phyloP scores from a whole-genome alignment of 73 alveolate genomes.

The Blepharisma japonicum region DNA sequence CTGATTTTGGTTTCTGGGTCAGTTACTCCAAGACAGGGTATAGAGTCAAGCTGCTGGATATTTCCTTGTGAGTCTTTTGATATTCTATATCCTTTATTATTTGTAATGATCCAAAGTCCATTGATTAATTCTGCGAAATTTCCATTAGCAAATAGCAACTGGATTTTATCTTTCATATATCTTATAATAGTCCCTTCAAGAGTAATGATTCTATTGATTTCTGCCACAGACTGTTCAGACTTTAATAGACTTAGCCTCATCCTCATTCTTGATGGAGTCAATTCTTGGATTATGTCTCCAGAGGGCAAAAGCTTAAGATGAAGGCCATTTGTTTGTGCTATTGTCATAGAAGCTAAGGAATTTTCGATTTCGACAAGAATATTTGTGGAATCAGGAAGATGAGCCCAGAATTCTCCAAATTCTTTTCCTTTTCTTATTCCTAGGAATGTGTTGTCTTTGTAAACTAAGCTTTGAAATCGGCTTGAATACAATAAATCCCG shows the following conservation, averaged over 20 bases:
- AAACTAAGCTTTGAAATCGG: not conserved
- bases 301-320: not conserved
- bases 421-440: not conserved
- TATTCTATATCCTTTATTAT: slow-evolving; percentile 58
- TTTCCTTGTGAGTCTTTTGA: slow-evolving; percentile 33
- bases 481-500: slow-evolving; percentile 4
- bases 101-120: slow-evolving; percentile 50
- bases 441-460: not conserved
- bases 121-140: slow-evolving; percentile 37
- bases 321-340: too few species aligned
- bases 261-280: not conserved
- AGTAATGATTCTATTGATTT: slow-evolving; percentile 31
- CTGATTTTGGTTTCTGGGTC: slow-evolving; percentile 76
- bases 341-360: too few species aligned
- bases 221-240: not conserved
- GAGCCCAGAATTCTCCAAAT: not conserved
- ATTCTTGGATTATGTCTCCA: slow-evolving; percentile 22
- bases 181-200: slow-evolving; percentile 50
- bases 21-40: slow-evolving; percentile 85
- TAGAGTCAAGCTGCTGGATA: slow-evolving; percentile 53
- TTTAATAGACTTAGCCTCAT: too few species aligned
- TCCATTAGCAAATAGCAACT: slow-evolving; percentile 62
- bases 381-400: too few species aligned
- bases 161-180: slow-evolving; percentile 40
- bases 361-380: too few species aligned